Percentiles rank a stretch among this genome's conserved stretches.
phyloP scores from a whole-genome alignment of 139 green algal genomes.

The Protoeuglena noctilucae region DNA sequence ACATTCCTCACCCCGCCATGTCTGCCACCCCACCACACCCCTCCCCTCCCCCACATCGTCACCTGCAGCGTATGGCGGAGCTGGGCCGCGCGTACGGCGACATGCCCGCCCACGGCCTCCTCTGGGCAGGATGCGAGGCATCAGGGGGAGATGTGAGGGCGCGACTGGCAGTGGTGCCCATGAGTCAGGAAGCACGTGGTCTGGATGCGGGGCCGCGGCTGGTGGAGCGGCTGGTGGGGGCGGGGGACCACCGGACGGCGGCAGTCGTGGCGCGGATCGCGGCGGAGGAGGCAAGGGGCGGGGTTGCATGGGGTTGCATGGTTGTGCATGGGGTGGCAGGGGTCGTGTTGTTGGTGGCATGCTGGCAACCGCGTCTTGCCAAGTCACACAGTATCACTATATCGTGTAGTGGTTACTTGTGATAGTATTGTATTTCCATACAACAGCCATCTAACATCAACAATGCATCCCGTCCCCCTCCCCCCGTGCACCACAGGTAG shows the following conservation, averaged over 20 bases:
- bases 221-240: constrained; percentile 31
- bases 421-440: constrained; percentile 3
- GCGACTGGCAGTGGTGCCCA: constrained; percentile 64
- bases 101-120: constrained; percentile 54
- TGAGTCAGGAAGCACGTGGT: constrained; percentile 58
- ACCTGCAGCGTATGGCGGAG: constrained; percentile 17
- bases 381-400: background rate
- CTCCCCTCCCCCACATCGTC: too few species aligned
- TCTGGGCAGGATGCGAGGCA: constrained; percentile 39
- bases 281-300: constrained; percentile 45
- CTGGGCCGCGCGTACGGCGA: constrained; percentile 47
- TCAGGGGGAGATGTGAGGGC: constrained; percentile 14
- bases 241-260: constrained; percentile 41
- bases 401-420: background rate
- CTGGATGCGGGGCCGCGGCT: constrained; percentile 39
- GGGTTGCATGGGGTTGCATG: too few species aligned
- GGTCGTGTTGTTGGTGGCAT: background rate
- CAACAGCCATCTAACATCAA: background rate
- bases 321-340: constrained; percentile 21
- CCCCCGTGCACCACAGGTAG: background rate
- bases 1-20: too few species aligned
- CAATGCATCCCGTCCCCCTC: background rate
- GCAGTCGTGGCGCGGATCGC: constrained; percentile 48
- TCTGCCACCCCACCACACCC: too few species aligned
- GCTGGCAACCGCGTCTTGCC: background rate